Base-by-base conservation (phyloP, 257 asterid species). In the Thymus quinquecostatus region DNA sequence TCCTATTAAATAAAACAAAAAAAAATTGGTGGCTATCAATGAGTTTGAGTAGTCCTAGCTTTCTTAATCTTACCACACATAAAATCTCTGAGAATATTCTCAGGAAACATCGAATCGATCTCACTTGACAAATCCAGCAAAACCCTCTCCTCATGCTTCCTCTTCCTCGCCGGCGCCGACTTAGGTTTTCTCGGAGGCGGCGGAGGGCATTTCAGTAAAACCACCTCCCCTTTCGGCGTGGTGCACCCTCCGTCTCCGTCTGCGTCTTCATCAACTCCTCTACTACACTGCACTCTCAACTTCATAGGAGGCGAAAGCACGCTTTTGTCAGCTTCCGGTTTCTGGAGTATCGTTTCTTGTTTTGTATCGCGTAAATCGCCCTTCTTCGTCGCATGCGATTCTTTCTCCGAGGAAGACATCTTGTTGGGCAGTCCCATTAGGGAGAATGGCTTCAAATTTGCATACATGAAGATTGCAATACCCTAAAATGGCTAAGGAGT, bases 101-200 rank as follows among this genome's bases (percentile, higher is more conserved):
- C 79, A 49, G 88, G 92, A 77, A 85, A 84, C 27, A 90, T 45
- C 1, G 84, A 72, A 10, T 88, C 87, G 11, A 86, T 63, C 72
- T 88, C 93, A 54, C 9, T 2, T 2, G 92, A 79, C 33, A 86
- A 65, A 78, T 88, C 93, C n/a, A 89, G 81, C 8, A 82, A 66
- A 59, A 62, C 57, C 50, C 71, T 85, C 36, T 83, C 79, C 51
- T 64, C 43, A 21, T 21, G 21, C 65, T 79, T 78, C 27, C 80
- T 63, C 77, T 82, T 86, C 12, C 45, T 62, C 10, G 77, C 62
- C 11, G 87, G 83, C 14, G 69, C 55, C 13, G 91, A 40, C 70
- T 85, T 88, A 13, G 92, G 88, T 73, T 90, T 90, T 69, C 83
- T 82, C 28, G 97, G 96, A 51, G 93, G 82, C 1, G 93, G 82